These are phyloP conservation scores for Cryptosporidium parvum DNA, from an alignment of 169 alveolate genomes.

Conservation along the genomic window DNA sequence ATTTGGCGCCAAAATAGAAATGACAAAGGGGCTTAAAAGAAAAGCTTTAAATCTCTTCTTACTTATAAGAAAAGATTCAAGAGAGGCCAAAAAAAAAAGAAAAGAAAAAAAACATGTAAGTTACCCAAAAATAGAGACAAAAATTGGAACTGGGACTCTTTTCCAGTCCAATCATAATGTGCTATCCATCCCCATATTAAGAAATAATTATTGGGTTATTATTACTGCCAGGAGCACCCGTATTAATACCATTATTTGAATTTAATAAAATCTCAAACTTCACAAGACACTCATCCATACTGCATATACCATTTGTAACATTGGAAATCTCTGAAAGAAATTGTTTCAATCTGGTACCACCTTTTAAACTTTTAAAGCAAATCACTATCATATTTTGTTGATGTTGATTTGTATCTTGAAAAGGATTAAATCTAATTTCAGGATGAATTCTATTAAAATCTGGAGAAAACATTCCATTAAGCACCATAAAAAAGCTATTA, in stretches of 20 bases:
- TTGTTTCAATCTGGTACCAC: constrained; percentile 44
- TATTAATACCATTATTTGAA: not conserved
- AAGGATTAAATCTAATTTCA: constrained; percentile 43
- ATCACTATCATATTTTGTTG: constrained; percentile 8
- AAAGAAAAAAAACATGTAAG: too few species aligned
- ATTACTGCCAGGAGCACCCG: not conserved
- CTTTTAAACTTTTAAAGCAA: constrained; percentile 23
- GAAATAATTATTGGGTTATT: constrained; percentile 33
- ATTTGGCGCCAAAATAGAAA: too few species aligned
- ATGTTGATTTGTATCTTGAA: constrained; percentile 22
- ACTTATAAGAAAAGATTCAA: too few species aligned
- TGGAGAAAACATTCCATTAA: constrained; percentile 49
- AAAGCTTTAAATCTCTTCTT: too few species aligned
- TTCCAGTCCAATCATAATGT: not conserved
- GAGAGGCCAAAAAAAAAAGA: too few species aligned
- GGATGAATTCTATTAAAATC: constrained; percentile 29
- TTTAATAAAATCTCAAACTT: constrained; percentile 25
- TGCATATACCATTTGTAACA: constrained; percentile 36
- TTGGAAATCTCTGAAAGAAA: constrained; percentile 44
- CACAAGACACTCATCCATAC: constrained; percentile 17
- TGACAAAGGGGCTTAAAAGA: too few species aligned
- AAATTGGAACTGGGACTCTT: not conserved
- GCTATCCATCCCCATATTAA: not conserved
- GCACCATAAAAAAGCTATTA: constrained; percentile 8
- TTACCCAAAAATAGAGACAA: not conserved